phyloP scores from a whole-genome alignment of 768 basidiomycete genomes.

The Phaeotremella skinneri region DNA sequence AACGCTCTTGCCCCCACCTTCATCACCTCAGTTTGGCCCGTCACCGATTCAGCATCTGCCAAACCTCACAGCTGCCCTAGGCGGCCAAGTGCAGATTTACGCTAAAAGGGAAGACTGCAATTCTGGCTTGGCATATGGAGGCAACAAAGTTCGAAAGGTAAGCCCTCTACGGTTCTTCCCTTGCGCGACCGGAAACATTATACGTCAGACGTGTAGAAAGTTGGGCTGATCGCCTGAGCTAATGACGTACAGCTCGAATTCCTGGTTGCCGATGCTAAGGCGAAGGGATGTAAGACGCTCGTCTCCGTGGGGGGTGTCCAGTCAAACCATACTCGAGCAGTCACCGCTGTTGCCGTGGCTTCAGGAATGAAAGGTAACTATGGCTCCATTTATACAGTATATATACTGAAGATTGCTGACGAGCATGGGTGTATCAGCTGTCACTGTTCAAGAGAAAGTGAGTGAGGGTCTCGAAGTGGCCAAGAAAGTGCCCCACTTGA shows the following conservation, averaged over 20 bases:
- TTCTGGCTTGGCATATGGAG: conserved; percentile 36
- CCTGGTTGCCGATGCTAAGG: conserved; percentile 34
- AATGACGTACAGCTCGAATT: conserved; percentile 28
- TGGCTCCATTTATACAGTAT: background rate
- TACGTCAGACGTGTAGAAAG: no score
- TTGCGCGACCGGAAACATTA: no score
- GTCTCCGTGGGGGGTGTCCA: conserved; percentile 39
- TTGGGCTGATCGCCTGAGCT: no score
- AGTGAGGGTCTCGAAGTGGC: background rate
- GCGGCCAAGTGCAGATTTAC: conserved; percentile 31
- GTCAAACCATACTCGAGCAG: conserved; percentile 38
- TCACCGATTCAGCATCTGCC: conserved; percentile 34
- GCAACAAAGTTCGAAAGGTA: conserved; percentile 39
- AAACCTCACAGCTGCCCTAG: conserved; percentile 21
- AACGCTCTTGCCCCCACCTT: no score
- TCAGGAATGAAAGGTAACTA: conserved; percentile 30
- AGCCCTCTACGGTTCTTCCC: conserved; percentile 1
- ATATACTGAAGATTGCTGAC: background rate
- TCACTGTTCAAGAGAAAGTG: conserved; percentile 31
- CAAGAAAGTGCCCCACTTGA: background rate
- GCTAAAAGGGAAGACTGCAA: conserved; percentile 41
- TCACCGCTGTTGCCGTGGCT: conserved; percentile 34
- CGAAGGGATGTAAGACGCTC: conserved; percentile 34
- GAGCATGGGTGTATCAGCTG: conserved; percentile 9
- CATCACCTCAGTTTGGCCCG: conserved; percentile 30